Evolutionary conservation across 2,329 filamentous ascomycete genomes (phyloP), one percentile per base, ranked within the genome.

Genomic region (Cadophora malorum): DNA sequence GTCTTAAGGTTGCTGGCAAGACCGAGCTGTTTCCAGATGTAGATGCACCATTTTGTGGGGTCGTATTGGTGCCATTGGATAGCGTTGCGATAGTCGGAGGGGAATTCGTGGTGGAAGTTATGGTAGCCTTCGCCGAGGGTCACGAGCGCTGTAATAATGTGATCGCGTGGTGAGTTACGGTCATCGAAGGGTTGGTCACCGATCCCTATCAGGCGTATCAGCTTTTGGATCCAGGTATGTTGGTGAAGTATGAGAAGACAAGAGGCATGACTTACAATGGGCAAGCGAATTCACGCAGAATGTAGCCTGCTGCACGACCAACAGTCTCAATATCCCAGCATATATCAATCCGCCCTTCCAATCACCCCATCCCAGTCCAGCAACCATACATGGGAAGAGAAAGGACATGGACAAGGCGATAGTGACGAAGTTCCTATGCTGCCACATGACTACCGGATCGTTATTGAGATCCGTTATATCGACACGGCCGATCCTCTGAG

Each of bases 51-150:
- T 84, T 96, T 96, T 79, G 92, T 96, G 49, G 92, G 92, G 80
- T 96, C 92, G 76, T 95, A 96, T 81, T 95, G 92, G 82, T 88
- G 90, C 91, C 92, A 96, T 81, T 92, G 84, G 73, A 95, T 94
- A 70, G 91, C 92, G 79, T 96, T 96, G 78, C 92, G 91, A 87
- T 95, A 96, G 81, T 96, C 92, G n/a, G 91, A 94, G 64, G 92
- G 92, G 82, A 96, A 96, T 80, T 96, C 92, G 84, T 96, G 92
- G 83, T 96, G 92, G 86, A 96, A 96, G 85, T 95, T 96, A 86
- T 95, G 92, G 83, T 96, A 96, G 25, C 92, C 92, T 82, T 93
- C 92, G 47, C 92, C 92, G 28, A 96, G 90, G 47, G 92, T 96
- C 74, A 93, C 88, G n/a, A 95, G 82, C 33, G 92, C 92, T 35